Base-by-base conservation (phyloP, 2,329 filamentous ascomycete species). In the Fusarium sublunatum region DNA sequence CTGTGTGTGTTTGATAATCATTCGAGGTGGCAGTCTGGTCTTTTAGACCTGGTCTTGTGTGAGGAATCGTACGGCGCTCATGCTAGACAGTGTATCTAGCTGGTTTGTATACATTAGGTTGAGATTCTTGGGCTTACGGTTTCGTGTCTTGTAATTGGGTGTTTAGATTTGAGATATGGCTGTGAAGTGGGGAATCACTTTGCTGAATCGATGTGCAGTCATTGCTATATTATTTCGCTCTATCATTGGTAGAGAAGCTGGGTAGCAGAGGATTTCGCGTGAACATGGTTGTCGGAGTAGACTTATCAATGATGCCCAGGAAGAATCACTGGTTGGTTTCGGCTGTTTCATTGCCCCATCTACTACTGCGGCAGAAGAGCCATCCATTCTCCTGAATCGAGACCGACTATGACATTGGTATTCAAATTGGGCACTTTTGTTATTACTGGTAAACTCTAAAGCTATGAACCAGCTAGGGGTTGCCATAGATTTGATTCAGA, bases 51-150 rank as follows among this genome's bases (percentile, higher is more conserved):
- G 38, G 26, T 36, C 29, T 36, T 43, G 36, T 53, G 50, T 43
- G 48, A 26, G 36, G 43, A 29, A 42, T 55, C 50, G 43, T 43
- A 61, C 15, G 65, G 72, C 65, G 71, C 70, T 74, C 46, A 54
- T 54, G 67, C 62, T 70, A 67, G 61, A 65, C 67, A 65, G 58
- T 61, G 55, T 48, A 55, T 62, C 58, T 62, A 36, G 63, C 61
- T 64, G 57, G 64, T 60, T 68, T 70, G 61, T 67, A 65, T 70
- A 70, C 65, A 70, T 64, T 19, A 69, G 59, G 45, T 31, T 57
- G 46, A 46, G 29, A n/a, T 57, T 52, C 34, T 42, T 12, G 53
- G 58, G 44, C 43, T 49, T n/a, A 41, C 12, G 44, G 53, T 56
- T 57, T 60, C 48, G 49, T 67, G 47, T 53, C 45, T 45, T 66